phyloP scores from a whole-genome alignment of 768 basidiomycete species.

The Leccinum obscurum region DNA sequence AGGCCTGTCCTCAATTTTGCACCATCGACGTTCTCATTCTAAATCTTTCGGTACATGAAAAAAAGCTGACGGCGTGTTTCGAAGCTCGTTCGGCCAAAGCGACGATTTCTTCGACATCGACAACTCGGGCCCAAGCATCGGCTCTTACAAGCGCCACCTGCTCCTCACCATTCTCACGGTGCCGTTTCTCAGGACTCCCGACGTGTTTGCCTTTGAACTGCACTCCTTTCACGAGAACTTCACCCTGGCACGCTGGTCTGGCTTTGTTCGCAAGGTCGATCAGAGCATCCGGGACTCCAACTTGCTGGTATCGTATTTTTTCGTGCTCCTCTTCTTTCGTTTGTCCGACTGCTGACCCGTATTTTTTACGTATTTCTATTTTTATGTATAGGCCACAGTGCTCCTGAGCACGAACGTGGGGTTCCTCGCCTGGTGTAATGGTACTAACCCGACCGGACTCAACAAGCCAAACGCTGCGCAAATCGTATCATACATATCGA shows the following conservation, averaged over 20 bases:
- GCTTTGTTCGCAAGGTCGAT: slow-evolving; percentile 33
- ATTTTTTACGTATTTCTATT: background rate
- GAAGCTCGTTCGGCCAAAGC: slow-evolving; percentile 31
- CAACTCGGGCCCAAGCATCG: slow-evolving; percentile 5
- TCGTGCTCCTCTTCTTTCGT: background rate
- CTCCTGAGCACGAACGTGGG: slow-evolving; percentile 27
- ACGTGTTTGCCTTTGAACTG: slow-evolving; percentile 30
- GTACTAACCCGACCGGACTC: slow-evolving; percentile 1
- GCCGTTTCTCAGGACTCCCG: slow-evolving; percentile 27
- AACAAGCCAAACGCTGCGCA: slow-evolving; percentile 19
- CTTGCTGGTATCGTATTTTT: slow-evolving; percentile 21
- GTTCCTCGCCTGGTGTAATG: slow-evolving; percentile 19
- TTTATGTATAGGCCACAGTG: slow-evolving; percentile 27
- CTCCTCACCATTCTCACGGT: slow-evolving; percentile 24
- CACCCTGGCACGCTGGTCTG: slow-evolving; percentile 27
- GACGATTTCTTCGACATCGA: slow-evolving; percentile 36
- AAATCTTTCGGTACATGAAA: background rate
- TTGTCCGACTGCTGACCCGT: background rate
- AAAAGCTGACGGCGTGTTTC: slow-evolving; percentile 28
- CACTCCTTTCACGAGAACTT: slow-evolving; percentile 30
- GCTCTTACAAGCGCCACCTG: slow-evolving; percentile 21
- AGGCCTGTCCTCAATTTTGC: slow-evolving; percentile 3
- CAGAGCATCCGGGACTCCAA: slow-evolving; percentile 35
- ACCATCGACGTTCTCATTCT: background rate
- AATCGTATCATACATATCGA: slow-evolving; percentile 32